These are phyloP conservation scores for Xylaria bambusicola DNA, from an alignment of 495 filamentous ascomycete genomes.

Conservation along the genomic window DNA sequence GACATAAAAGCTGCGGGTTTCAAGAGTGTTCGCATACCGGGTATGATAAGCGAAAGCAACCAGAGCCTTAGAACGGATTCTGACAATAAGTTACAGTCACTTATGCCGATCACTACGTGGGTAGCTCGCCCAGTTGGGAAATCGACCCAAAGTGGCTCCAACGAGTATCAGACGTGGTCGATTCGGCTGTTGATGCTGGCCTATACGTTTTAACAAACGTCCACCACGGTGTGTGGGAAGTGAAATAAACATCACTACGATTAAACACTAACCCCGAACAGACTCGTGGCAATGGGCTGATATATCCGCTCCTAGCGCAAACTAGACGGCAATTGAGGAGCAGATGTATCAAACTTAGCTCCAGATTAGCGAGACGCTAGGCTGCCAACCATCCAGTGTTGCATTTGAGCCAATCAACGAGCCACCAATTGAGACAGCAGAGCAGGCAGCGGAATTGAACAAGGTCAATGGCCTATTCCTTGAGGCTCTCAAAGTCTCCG, in stretches of 20 bases:
- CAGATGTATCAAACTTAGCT: slow-evolving; percentile 60
- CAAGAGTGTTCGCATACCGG: slow-evolving; percentile 61
- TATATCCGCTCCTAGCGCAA: slow-evolving; percentile 46
- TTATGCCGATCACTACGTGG: slow-evolving; percentile 59
- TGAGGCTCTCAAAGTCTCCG: slow-evolving; percentile 54
- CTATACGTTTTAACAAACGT: slow-evolving; percentile 60
- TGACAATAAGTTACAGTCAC: slow-evolving; percentile 44
- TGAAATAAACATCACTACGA: background rate
- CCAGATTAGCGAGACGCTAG: slow-evolving; percentile 59
- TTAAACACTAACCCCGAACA: slow-evolving; percentile 14
- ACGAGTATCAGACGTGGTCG: slow-evolving; percentile 61
- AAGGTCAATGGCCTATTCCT: slow-evolving; percentile 61
- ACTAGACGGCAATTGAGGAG: slow-evolving; percentile 57
- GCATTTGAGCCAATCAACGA: slow-evolving; percentile 66
- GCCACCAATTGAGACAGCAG: slow-evolving; percentile 51
- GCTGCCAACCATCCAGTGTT: slow-evolving; percentile 55
- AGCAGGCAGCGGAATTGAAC: slow-evolving; percentile 55
- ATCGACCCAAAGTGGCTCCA: slow-evolving; percentile 59
- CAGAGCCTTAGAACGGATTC: slow-evolving; percentile 12
- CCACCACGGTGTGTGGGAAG: slow-evolving; percentile 49
- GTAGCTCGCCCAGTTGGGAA: slow-evolving; percentile 52
- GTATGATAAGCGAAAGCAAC: slow-evolving; percentile 26
- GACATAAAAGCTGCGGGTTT: slow-evolving; percentile 57
- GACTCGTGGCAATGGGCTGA: slow-evolving; percentile 63
- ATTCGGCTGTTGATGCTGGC: slow-evolving; percentile 53